Percentiles rank a stretch among this genome's conserved stretches.
phyloP scores from a whole-genome alignment of 345 rosid genomes.

The Gossypium thurberi region DNA sequence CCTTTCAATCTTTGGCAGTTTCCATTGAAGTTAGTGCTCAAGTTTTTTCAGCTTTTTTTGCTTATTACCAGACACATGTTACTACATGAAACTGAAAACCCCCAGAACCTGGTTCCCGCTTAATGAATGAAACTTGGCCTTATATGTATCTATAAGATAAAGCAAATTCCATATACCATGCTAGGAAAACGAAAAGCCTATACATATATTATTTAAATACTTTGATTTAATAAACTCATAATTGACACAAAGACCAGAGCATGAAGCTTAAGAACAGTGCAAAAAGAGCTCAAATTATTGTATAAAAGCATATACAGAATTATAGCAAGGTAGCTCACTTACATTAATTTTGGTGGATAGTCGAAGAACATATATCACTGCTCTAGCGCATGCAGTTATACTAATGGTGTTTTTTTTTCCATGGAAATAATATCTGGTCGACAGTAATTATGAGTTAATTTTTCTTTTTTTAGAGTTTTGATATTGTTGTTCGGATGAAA shows the following conservation, averaged over 20 bases:
- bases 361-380: too few relatives aligned
- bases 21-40: not conserved
- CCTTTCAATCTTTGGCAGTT: not conserved
- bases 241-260: not conserved
- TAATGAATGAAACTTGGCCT: not conserved
- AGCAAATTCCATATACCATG: not conserved
- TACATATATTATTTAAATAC: not conserved
- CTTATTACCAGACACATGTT: constrained; percentile 6
- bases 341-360: too few relatives aligned
- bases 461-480: too few relatives aligned
- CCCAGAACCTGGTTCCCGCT: not conserved
- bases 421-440: too few relatives aligned
- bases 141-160: not conserved
- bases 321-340: too few relatives aligned
- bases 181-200: not conserved
- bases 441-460: too few relatives aligned
- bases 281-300: too few relatives aligned
- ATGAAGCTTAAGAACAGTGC: not conserved
- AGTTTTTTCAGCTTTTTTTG: not conserved
- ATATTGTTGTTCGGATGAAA: too few relatives aligned
- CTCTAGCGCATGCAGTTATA: too few relatives aligned
- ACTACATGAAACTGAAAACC: not conserved
- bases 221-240: not conserved
- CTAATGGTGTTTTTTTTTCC: too few relatives aligned
- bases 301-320: too few relatives aligned